Conservation (phyloP, 257 asterid genomes). For the Catharanthus roseus region DNA sequence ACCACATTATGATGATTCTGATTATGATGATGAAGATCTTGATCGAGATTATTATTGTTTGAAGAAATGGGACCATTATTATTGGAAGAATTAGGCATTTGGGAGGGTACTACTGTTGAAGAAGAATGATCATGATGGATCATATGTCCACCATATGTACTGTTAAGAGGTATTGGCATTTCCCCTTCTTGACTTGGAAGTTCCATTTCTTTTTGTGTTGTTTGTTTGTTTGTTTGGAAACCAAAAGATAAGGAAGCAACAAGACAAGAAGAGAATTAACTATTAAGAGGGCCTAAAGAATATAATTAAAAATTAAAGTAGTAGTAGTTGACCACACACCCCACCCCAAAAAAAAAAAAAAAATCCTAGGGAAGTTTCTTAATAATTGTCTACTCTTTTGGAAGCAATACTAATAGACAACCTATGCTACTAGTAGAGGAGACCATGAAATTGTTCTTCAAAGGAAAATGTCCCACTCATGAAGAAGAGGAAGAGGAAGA, state of each 20-base stretch:
- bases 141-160: conserved; percentile 52
- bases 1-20: conserved; percentile 24
- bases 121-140: conserved; percentile 45
- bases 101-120: conserved; percentile 31
- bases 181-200: conserved; percentile 44
- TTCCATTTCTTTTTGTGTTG: conserved; percentile 34
- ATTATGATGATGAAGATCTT: no score
- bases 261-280: conserved; percentile 24
- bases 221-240: conserved; percentile 52
- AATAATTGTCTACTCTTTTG: conserved; percentile 35
- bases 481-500: not conserved
- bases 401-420: conserved; percentile 22
- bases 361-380: conserved; percentile 10
- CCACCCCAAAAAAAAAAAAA: no score
- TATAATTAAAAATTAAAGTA: conserved; percentile 27
- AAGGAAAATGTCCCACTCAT: conserved; percentile 5
- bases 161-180: conserved; percentile 78
- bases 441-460: no score
- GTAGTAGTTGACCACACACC: no score
- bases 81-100: no score
- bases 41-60: conserved; percentile 4
- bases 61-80: conserved; percentile 31
- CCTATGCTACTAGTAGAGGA: conserved; percentile 19
- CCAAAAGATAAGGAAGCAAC: conserved; percentile 46
- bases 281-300: conserved; percentile 22